These are phyloP conservation scores for Saprolegnia diclina DNA, from an alignment of 352 stramenopile species.

Conservation along the genomic window DNA sequence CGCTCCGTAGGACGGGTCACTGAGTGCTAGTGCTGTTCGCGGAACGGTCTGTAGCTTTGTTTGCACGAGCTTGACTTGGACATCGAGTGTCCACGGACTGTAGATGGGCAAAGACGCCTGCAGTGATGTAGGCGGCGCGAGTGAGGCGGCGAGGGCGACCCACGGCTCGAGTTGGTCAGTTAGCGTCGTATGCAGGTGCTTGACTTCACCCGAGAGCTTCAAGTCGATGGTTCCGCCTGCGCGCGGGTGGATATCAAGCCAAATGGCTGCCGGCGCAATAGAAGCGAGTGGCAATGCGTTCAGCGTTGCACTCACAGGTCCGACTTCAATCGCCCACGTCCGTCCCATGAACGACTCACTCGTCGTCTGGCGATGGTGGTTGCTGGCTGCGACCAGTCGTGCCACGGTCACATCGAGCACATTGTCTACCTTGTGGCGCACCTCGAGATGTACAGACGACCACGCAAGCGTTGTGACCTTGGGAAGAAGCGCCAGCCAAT, in stretches of 20 bases:
- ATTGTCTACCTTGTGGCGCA: neutral
- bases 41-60: conserved; percentile 37
- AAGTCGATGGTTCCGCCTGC: conserved; percentile 14
- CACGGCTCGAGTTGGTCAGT: conserved; percentile 29
- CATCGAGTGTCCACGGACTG: conserved; percentile 41
- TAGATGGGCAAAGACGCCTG: conserved; percentile 13
- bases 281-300: conserved; percentile 28
- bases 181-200: conserved; percentile 28
- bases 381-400: neutral
- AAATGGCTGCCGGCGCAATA: neutral
- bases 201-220: conserved; percentile 30
- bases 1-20: conserved; percentile 42
- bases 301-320: conserved; percentile 28
- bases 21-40: conserved; percentile 33
- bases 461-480: conserved; percentile 5
- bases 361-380: neutral
- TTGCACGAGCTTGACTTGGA: conserved; percentile 56
- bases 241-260: conserved; percentile 7
- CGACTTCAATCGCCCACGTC: neutral
- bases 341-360: too few relatives aligned
- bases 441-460: neutral
- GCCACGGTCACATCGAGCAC: neutral
- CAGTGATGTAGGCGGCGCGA: neutral
- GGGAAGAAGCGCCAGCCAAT: conserved; percentile 8
- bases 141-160: conserved; percentile 26